These are phyloP conservation scores for Diaporthe australafricana DNA, from an alignment of 2,329 filamentous ascomycete species.

Conservation along the genomic window DNA sequence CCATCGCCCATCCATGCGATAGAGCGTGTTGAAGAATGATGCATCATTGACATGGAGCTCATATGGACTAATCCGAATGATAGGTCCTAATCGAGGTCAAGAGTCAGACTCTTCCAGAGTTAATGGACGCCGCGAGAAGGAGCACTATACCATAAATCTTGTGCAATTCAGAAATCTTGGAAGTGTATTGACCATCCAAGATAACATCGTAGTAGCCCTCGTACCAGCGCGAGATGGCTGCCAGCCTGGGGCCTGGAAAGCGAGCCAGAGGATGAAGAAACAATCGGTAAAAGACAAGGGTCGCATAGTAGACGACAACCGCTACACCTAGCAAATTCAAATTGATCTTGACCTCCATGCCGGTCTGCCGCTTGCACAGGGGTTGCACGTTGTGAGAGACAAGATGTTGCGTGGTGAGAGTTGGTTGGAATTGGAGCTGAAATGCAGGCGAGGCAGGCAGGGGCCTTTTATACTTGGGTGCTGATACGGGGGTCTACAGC, in stretches of 20 bases:
- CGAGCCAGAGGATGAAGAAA: constrained; percentile 53
- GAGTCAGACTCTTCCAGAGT: background rate
- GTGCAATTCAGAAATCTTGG: constrained; percentile 55
- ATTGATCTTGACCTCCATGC: background rate
- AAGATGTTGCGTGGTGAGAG: no score
- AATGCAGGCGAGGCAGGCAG: no score
- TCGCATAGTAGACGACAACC: background rate
- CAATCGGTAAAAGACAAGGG: constrained; percentile 41
- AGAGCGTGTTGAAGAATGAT: constrained; percentile 37
- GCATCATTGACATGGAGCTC: constrained; percentile 38
- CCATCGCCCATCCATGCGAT: constrained; percentile 30
- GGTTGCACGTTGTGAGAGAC: no score
- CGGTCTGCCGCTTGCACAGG: no score
- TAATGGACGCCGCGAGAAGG: background rate
- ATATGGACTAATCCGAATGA: constrained; percentile 38
- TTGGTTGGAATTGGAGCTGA: no score
- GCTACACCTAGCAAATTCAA: background rate
- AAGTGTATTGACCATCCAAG: constrained; percentile 54
- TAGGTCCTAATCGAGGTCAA: constrained; percentile 28
- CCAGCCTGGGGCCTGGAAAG: constrained; percentile 53
- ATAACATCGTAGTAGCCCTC: constrained; percentile 58
- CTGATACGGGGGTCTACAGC: no score
- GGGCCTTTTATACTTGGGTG: no score
- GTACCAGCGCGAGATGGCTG: constrained; percentile 53
- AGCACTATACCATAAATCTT: constrained; percentile 50